These are phyloP conservation scores for Phlebiopsis gigantea DNA, from an alignment of 768 basidiomycete species.

Conservation along the genomic window DNA sequence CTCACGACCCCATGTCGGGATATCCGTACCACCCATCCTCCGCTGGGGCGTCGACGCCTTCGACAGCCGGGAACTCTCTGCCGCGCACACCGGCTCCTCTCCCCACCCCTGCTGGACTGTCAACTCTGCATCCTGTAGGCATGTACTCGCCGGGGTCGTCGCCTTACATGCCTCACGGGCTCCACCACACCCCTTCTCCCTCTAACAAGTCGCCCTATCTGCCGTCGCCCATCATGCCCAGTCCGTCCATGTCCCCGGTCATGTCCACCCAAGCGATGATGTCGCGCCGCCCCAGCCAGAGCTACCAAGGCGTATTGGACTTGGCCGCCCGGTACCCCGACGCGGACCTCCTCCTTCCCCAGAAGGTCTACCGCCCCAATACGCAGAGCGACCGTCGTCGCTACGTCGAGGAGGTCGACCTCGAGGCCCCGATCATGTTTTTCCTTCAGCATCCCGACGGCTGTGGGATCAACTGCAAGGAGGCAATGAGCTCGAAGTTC, in stretches of 20 bases:
- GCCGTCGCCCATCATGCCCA: background rate
- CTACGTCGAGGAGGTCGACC: slow-evolving; percentile 65
- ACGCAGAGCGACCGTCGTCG: slow-evolving; percentile 72
- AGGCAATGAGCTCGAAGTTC: slow-evolving; percentile 59
- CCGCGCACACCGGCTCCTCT: slow-evolving; percentile 6
- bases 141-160: slow-evolving; percentile 1
- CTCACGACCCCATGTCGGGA: background rate
- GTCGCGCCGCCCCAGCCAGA: background rate
- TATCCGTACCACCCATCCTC: background rate
- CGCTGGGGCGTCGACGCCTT: slow-evolving; percentile 3
- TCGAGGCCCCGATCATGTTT: slow-evolving; percentile 65
- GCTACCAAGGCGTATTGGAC: slow-evolving; percentile 11
- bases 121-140: background rate
- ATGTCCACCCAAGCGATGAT: background rate
- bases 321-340: slow-evolving; percentile 7
- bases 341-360: slow-evolving; percentile 44
- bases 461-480: slow-evolving; percentile 57
- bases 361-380: slow-evolving; percentile 69
- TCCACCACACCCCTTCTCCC: background rate
- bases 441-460: slow-evolving; percentile 45
- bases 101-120: background rate
- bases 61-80: background rate
- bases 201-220: background rate
- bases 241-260: background rate
- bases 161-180: background rate